Evolutionary conservation across 495 filamentous ascomycete species (phyloP), one percentile per base, ranked within the genome.

Genomic region (Aspergillus bridgeri): DNA sequence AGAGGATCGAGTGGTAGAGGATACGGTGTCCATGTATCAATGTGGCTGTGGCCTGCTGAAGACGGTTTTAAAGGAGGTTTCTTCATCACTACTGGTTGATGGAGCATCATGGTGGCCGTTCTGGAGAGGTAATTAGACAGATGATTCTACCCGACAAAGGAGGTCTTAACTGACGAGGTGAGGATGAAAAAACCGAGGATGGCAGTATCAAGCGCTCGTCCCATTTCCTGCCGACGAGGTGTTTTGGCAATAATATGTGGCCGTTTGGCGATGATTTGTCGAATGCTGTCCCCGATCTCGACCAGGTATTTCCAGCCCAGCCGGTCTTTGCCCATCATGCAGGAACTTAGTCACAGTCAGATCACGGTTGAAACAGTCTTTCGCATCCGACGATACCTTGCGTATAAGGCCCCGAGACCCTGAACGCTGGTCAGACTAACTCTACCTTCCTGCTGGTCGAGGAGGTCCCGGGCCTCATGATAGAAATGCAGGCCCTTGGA

Each of bases 401-500:
- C 33, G 27, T 48, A 64, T 1, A 69, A 24, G 7, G 58, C 44
- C n/a, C 52, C 54, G 9, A 64, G 50, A 2, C 60, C 63, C 56
- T 65, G 56, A 5, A 66, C 20, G 25, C 33, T 64, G 1, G 59
- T 6, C 4, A 66, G 8, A 3, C 33, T 57, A 5, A 60, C 20
- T 17, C 42, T 53, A 5, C 59, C 60, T 18, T 62, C 57, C 22
- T 64, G 57, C 24, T 60, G 13, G 2, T 62, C 61, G 15, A 59
- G 49, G 15, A 53, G 51, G 2, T 22, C 48, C 38, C 60, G 66
- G 7, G 69, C 65, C 47, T 69, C 66, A 25, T 59, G 46, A 42
- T 66, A 65, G 21, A 69, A 71, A 27, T 68, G 66, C 25, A 62
- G 33, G 13, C 66, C 69, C 48, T 52, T 56, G 1, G 63, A 62